Base-by-base conservation (phyloP, 2,329 filamentous ascomycete genomes). In the Monilinia fructicola region DNA sequence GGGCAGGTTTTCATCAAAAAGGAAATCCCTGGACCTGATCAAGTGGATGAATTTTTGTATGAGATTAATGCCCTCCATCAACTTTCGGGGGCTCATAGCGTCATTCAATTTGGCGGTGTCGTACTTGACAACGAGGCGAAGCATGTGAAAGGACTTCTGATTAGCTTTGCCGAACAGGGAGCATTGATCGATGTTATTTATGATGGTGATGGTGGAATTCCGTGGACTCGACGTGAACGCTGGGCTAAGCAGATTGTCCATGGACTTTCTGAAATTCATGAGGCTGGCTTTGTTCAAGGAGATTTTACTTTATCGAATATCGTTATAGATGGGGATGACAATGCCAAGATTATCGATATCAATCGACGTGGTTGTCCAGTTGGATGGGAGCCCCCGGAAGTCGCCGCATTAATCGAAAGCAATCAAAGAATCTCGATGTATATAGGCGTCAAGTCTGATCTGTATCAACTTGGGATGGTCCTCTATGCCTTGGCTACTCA, bases 301-400 rank as follows among this genome's bases (percentile, higher is more conserved):
- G 95, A 99, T 76, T 97, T 99, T 71, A 99, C 95, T 0, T 83
- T 99, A 38, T 97, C 93, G 6, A 99, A 99, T 76, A 96, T 99
- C 71, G 95, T 99, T 69, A 90, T 99, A 74, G 92, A 98, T 77
- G 83, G 84, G 16, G 79, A 90, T 54, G 89, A 93, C 75, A 85
- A 97, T 74, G 95, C 94, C 11, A 94, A 96, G 74, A 98, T 99
- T 71, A 99, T 99, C 75, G 95, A 99, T 78, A 97, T 99, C 80
- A 99, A 99, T 79, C 86, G 95, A 65, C 85, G 95, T 73, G 95
- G 95, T n/a, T 99, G 95, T 74, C 95, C 95, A 0, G 91, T 98
- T 5, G 94, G 94, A 31, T 99, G 95, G 95, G 95, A 99, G 72
- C 93, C 95, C 3, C 95, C 95, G 5, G 95, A 99, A 78, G 90